phyloP scores from a whole-genome alignment of 495 filamentous ascomycete species.

The Diplogelasinospora grovesii region DNA sequence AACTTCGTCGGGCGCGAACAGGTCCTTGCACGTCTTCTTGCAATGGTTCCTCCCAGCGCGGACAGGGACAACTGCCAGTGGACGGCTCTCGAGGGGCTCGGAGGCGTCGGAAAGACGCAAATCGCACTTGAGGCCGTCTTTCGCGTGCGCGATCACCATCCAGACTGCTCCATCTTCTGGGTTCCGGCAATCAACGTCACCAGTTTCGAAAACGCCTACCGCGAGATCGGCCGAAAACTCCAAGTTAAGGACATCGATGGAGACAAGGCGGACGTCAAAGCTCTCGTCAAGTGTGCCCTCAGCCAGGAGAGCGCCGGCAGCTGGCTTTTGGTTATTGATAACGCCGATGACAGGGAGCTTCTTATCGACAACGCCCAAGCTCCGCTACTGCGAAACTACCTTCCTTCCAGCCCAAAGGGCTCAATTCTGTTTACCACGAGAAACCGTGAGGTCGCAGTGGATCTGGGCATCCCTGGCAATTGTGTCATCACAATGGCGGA shows the following conservation, averaged over 20 bases:
- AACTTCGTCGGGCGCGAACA: not conserved
- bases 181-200: slow-evolving; percentile 33
- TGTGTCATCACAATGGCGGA: slow-evolving; percentile 20
- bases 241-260: slow-evolving; percentile 2
- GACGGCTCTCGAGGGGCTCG: slow-evolving; percentile 35
- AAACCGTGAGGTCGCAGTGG: slow-evolving; percentile 7
- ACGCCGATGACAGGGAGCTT: slow-evolving; percentile 24
- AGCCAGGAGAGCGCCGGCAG: slow-evolving; percentile 4
- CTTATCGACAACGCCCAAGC: slow-evolving; percentile 5
- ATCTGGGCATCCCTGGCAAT: slow-evolving; percentile 9
- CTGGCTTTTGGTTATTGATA: slow-evolving; percentile 32
- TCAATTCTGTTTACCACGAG: slow-evolving; percentile 32
- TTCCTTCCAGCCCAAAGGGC: slow-evolving; percentile 27
- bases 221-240: slow-evolving; percentile 28
- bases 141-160: slow-evolving; percentile 22
- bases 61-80: not conserved
- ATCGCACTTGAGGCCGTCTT: slow-evolving; percentile 42
- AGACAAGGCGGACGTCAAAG: slow-evolving; percentile 4
- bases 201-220: slow-evolving; percentile 41
- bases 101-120: slow-evolving; percentile 48
- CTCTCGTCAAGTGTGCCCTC: slow-evolving; percentile 1
- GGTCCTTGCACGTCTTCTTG: not conserved
- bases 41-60: not conserved
- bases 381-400: slow-evolving; percentile 16
- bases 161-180: slow-evolving; percentile 46